Evolutionary conservation across 2,329 filamentous ascomycete genomes (phyloP), one percentile per base, ranked within the genome.

Genomic region (Aphanoascus verrucosus): DNA sequence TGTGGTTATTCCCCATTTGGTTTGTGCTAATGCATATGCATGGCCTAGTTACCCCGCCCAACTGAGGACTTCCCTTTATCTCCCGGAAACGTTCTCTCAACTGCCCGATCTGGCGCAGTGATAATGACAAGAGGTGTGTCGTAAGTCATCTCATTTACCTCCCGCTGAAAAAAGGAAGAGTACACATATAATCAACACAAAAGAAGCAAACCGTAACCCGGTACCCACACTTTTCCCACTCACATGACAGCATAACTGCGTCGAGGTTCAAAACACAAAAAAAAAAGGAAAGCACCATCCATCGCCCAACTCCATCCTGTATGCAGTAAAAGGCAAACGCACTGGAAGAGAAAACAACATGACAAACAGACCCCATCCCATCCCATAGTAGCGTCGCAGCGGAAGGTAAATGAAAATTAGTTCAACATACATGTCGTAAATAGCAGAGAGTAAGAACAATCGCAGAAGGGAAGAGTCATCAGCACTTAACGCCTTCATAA

Each of bases 371-470:
- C n/a, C n/a, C 28, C 49, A 40, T 11, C 11, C n/a, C 15, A 41
- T 41, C 31, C 34, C 28, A 35, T 9, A 28, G 12, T 31, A 44
- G 19, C 35, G 28, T 8, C 38, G 37, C 19, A 17, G n/a, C 19
- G 23, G 12, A 44, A 35, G 35, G 31, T 34, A 44, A 34, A 37
- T 37, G 41, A 31, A 52, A 23, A 49, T 20, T 47, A 35, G 19
- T 46, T 32, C 41, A 17, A 34, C 32, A 31, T 52, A 52, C 42
- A 38, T 52, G 35, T 38, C 32, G 28, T 38, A 52, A 46, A 52
- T 52, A 7, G 32, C 50, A 46, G 17, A 17, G 45, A 23, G 15
- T 7, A 12, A 37, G 2, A 12, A 44, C 3, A 15, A 9, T n/a
- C 5, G 38, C 4, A 4, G 6, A 46, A 7, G 31, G 34, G 31